phyloP scores from a whole-genome alignment of 306 rosid genomes.

The Glycine latifolia region DNA sequence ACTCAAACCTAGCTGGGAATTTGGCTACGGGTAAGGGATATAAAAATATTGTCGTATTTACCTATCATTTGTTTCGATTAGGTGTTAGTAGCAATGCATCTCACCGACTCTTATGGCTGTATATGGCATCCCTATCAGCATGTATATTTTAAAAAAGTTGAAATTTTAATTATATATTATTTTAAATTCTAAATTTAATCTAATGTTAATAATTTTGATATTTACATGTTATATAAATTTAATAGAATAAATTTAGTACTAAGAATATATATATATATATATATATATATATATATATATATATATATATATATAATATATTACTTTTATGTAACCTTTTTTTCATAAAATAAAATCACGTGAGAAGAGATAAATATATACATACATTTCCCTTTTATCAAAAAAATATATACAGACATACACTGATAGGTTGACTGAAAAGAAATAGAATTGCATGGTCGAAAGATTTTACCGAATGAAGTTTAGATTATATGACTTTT shows the following conservation, averaged over 20 bases:
- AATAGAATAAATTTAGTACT: neutral
- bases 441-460: no score
- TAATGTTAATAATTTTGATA: neutral
- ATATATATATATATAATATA: neutral
- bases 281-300: neutral
- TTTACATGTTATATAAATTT: neutral
- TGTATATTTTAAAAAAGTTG: neutral
- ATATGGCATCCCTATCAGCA: neutral
- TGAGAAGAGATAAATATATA: neutral
- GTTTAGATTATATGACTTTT: no score
- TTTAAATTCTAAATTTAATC: neutral
- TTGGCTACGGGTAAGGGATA: neutral
- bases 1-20: neutral
- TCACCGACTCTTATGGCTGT: neutral
- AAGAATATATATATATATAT: neutral
- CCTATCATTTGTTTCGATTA: conserved; percentile 2
- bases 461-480: no score
- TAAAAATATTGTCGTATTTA: neutral
- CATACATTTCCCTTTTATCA: no score
- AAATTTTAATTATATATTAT: neutral
- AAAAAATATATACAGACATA: neutral
- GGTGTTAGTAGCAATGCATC: neutral
- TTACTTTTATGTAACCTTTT: neutral
- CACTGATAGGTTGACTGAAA: no score
- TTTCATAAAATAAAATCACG: neutral